Base-by-base conservation (phyloP, 148 eudicot genomes). In the Amaranthus hypochondriacus region DNA sequence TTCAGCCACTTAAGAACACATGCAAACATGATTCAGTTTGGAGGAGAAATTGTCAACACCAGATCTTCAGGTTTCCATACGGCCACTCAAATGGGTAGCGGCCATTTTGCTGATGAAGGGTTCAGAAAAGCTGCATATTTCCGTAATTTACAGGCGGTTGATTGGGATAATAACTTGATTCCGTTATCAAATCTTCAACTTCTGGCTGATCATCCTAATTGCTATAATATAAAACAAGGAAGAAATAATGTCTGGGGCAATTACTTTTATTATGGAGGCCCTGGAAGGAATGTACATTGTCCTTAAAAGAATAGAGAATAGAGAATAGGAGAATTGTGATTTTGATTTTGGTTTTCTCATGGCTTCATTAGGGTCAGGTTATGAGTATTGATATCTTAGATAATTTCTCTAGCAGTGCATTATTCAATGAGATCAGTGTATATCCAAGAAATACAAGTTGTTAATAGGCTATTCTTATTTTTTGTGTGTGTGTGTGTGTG, bases 51-150 rank as follows among this genome's bases (percentile, higher is more conserved):
- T 65, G 96, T 96, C 4, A 96, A 92, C 77, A 66, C 78, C n/a
- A 66, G 87, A 50, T 87, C 99, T 57, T 79, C 46, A 67, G 99
- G 99, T 53, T 84, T 57, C 59, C 99, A 96, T 85, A 96, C 99
- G 6, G 82, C 91, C 42, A 96, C 99, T 47, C 97, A 96, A 57
- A 96, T 96, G 99, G 99, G 97, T 0, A 92, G 99, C 59, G 99
- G 99, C 7, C 91, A 86, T 82, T 96, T 96, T 73, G 91, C 94
- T 0, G 90, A 85, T 62, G 89, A 86, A 75, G 97, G 99, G 9
- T 96, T 92, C 70, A 88, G 89, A 3, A 92, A 86, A 81, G 97
- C 99, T 4, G 95, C 99, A 6, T 96, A 96, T 79, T 96, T 95
- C 68, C 78, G 97, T 64, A 92, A 96, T 53, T 78, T 96, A 82